phyloP scores from a whole-genome alignment of 805 yeast species.

The Candida sanyiensis region DNA sequence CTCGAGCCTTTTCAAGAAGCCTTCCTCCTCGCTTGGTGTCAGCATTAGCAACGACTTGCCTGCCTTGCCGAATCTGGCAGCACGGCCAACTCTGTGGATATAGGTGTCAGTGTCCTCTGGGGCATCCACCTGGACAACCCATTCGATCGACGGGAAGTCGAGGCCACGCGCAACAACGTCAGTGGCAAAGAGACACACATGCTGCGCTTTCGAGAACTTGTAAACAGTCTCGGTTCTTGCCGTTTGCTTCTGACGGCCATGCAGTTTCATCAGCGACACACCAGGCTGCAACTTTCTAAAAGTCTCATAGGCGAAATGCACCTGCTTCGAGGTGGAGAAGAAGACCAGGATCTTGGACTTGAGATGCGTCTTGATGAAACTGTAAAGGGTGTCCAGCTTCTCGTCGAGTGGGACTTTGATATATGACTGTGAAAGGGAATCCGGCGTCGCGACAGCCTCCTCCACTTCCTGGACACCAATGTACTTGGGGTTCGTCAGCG shows the following conservation, averaged over 20 bases:
- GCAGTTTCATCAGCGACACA: constrained; percentile 58
- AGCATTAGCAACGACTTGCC: constrained; percentile 86
- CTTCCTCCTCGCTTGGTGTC: constrained; percentile 77
- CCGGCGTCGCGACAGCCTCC: constrained; percentile 73
- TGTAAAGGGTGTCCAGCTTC: constrained; percentile 77
- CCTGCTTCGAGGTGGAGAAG: constrained; percentile 60
- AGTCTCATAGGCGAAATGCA: constrained; percentile 34
- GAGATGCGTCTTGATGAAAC: constrained; percentile 63
- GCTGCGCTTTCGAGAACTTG: constrained; percentile 34
- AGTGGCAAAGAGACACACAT: constrained; percentile 81
- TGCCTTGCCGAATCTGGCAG: constrained; percentile 84
- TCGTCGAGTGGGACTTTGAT: constrained; percentile 67
- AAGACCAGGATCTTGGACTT: constrained; percentile 78
- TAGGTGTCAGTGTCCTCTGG: constrained; percentile 92
- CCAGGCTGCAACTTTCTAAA: constrained; percentile 29
- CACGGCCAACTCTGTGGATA: constrained; percentile 91
- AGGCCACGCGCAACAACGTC: constrained; percentile 98
- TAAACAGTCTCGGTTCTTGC: constrained; percentile 80
- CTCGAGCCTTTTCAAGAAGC: constrained; percentile 58
- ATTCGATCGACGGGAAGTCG: constrained; percentile 91
- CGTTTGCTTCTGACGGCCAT: constrained; percentile 82
- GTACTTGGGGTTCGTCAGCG: constrained; percentile 89
- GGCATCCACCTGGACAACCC: constrained; percentile 88
- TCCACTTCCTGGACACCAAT: constrained; percentile 69
- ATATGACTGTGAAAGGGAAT: constrained; percentile 77